Conservation (phyloP, 805 yeast species). For the Zygotorulaspora sp. region DNA sequence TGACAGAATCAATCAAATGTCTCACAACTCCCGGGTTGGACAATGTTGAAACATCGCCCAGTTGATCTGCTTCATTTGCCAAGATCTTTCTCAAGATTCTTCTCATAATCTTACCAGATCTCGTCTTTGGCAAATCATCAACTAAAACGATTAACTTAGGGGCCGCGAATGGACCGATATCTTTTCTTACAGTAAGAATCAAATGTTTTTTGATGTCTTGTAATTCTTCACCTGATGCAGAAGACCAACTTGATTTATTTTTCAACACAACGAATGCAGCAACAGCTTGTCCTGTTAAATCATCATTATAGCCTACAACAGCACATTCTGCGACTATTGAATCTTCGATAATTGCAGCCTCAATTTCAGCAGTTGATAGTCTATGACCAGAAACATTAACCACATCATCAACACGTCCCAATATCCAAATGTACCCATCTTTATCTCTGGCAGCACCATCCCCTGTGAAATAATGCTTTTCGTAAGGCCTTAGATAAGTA, state of each 20-base stretch:
- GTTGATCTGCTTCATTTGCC: slow-evolving; percentile 72
- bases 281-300: slow-evolving; percentile 82
- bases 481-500: slow-evolving; percentile 78
- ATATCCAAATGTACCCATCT: slow-evolving; percentile 81
- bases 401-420: slow-evolving; percentile 85
- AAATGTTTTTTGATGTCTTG: slow-evolving; percentile 56
- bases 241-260: slow-evolving; percentile 38
- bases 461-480: slow-evolving; percentile 80
- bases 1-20: slow-evolving; percentile 55
- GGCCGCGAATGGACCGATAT: slow-evolving; percentile 83
- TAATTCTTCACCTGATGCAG: slow-evolving; percentile 42
- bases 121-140: slow-evolving; percentile 76
- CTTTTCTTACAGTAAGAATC: slow-evolving; percentile 65
- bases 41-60: slow-evolving; percentile 74
- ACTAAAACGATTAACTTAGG: slow-evolving; percentile 71
- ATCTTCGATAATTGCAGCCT: slow-evolving; percentile 75
- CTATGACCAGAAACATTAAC: slow-evolving; percentile 86
- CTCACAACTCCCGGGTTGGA: slow-evolving; percentile 72
- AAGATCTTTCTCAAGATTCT: slow-evolving; percentile 73
- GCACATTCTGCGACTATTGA: slow-evolving; percentile 70
- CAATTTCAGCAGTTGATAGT: slow-evolving; percentile 84
- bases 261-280: slow-evolving; percentile 77
- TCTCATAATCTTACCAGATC: slow-evolving; percentile 86
- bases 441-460: slow-evolving; percentile 86
- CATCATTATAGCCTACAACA: slow-evolving; percentile 79